Evolutionary conservation across 2,329 filamentous ascomycete species (phyloP).

Genomic region (Sarocladium brachiariae): DNA sequence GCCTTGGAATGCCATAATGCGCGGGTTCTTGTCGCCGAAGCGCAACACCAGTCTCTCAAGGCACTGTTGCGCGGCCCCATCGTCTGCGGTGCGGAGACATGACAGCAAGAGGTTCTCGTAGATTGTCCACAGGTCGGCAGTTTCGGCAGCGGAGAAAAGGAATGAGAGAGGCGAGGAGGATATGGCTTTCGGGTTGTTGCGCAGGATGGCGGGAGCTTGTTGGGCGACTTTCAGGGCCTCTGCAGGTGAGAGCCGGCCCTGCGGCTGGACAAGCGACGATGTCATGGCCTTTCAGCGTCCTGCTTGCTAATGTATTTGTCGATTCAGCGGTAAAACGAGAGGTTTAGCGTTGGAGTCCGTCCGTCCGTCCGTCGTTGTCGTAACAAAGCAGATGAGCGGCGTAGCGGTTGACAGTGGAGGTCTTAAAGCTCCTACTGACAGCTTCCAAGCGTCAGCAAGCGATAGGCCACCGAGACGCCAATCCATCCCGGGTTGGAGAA

Average conservation of each 20-base stretch:
- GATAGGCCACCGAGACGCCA: not conserved
- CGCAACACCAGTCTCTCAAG: conserved; percentile 69
- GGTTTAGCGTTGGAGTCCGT: not conserved
- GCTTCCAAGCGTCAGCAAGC: not conserved
- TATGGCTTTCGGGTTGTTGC: conserved; percentile 45
- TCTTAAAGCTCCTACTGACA: not conserved
- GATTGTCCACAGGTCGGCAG: conserved; percentile 72
- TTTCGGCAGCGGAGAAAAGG: conserved; percentile 55
- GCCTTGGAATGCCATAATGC: conserved; percentile 75
- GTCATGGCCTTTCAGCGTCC: conserved; percentile 30
- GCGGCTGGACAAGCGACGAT: conserved; percentile 48
- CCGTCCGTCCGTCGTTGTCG: not conserved
- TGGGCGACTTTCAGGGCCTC: conserved; percentile 54
- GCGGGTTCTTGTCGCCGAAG: conserved; percentile 80
- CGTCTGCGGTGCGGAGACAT: conserved; percentile 78
- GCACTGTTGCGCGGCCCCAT: conserved; percentile 66
- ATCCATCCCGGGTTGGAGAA: conserved; percentile 12
- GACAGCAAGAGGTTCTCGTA: conserved; percentile 84
- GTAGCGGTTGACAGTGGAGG: not conserved
- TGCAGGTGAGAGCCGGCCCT: conserved; percentile 47
- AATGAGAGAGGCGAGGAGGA: conserved; percentile 47
- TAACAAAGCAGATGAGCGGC: not conserved
- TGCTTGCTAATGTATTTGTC: not conserved
- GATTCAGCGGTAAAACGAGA: not conserved
- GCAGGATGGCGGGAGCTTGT: conserved; percentile 50